Evolutionary conservation across 176 grass and related monocot genomes (phyloP), one percentile per base, ranked within the genome.

Genomic region (Pharus latifolius): DNA sequence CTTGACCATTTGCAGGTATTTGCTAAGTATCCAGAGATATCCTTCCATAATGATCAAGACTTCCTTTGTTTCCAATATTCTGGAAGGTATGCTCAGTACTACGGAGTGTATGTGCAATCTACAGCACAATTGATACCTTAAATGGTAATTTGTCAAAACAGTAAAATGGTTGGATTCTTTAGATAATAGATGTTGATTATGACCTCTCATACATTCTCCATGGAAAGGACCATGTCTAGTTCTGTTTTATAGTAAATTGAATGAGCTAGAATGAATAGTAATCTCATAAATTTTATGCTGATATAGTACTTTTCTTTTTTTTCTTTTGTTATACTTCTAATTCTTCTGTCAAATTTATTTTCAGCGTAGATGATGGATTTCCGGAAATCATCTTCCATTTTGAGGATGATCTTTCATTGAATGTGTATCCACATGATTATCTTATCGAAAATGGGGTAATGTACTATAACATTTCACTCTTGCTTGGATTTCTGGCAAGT

Each of bases 371-470:
- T 78, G 90, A 88, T 73, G 90, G 63, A 72, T 98, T 98, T 69
- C 95, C 95, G 15, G 37, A 79, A 61, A 40, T 93, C 37, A 81
- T 81, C 49, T 98, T 98, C 57, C 78, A 56, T 74, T 98, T 98
- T 78, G 84, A 98, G 72, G 86, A 76, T 37, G 78, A 55, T 35
- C 65, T 98, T 77, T 56, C 75, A 64, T 58, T 98, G 48, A 77
- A 78, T 69, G 90, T 93, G 72, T 83, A 93, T 76, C 95, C 95
- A 43, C 89, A 93, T 69, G 95, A 98, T 76, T 98, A 98, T 73
- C 81, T 98, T 83, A 93, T 98, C 24, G 26, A 88, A 81, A 86
- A 93, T 65, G 72, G 50, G 90, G 95, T 98, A 91, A 84, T 60
- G 40, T 25, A 14, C 29, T 30, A 60, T 42, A 79, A 50, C 53